phyloP scores from a whole-genome alignment of 1,284 basidiomycete genomes.

The Ceratobasidium sp. region DNA sequence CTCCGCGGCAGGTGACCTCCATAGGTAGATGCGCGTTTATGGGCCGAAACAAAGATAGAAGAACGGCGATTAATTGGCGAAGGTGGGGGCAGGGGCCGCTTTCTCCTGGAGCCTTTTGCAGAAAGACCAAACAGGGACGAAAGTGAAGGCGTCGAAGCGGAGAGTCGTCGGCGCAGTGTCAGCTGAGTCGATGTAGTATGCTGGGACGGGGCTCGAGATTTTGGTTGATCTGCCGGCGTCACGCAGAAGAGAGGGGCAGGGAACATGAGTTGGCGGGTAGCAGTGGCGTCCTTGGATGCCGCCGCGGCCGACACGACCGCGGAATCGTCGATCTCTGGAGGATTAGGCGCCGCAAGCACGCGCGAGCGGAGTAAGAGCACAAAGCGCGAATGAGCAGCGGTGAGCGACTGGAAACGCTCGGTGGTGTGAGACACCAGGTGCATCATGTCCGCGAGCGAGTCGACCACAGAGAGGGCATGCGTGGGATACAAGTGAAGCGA shows the following conservation, averaged over 20 bases:
- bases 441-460: constrained; percentile 31
- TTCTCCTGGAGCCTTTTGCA: constrained; percentile 1
- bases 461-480: constrained; percentile 67
- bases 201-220: constrained; percentile 41
- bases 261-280: constrained; percentile 66
- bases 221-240: constrained; percentile 39
- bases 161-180: background rate
- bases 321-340: constrained; percentile 52
- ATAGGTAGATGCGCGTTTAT: constrained; percentile 27
- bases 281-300: constrained; percentile 60
- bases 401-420: constrained; percentile 62
- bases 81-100: constrained; percentile 11
- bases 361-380: constrained; percentile 77
- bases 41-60: constrained; percentile 36
- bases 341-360: constrained; percentile 55
- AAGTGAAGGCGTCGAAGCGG: background rate
- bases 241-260: constrained; percentile 69
- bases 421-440: constrained; percentile 51
- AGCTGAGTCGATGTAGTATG: constrained; percentile 17
- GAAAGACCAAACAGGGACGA: background rate
- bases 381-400: constrained; percentile 76
- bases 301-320: constrained; percentile 41
- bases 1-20: constrained; percentile 11
- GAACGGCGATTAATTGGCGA: constrained; percentile 31
- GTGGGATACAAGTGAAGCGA: constrained; percentile 70